These are phyloP conservation scores for Cryptosporidium meleagridis DNA, from an alignment of 169 alveolate species.

Conservation along the genomic window DNA sequence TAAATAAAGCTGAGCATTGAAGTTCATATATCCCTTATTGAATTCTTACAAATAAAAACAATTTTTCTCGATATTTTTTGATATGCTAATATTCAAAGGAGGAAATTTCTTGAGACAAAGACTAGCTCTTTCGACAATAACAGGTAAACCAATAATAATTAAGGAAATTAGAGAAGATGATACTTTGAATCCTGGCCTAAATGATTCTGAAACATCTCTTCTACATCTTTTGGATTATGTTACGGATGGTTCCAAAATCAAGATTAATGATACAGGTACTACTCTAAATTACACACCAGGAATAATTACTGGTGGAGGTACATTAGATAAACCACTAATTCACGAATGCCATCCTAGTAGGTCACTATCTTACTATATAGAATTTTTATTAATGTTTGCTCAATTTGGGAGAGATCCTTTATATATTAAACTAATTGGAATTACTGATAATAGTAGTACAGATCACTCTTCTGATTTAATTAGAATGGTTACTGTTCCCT, in stretches of 20 bases:
- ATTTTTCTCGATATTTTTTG: background rate
- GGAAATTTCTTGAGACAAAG: constrained; percentile 76
- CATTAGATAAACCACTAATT: constrained; percentile 74
- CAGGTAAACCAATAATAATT: constrained; percentile 75
- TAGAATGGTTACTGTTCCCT: constrained; percentile 80
- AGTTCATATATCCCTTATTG: background rate
- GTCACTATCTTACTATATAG: constrained; percentile 85
- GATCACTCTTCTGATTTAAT: constrained; percentile 81
- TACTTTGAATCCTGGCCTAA: constrained; percentile 84
- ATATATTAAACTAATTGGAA: constrained; percentile 82
- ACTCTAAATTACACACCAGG: constrained; percentile 87
- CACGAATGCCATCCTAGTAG: constrained; percentile 85
- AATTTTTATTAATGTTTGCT: constrained; percentile 82
- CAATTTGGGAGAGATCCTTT: constrained; percentile 85
- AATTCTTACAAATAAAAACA: background rate
- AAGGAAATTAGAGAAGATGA: constrained; percentile 82
- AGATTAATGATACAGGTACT: constrained; percentile 89
- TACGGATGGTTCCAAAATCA: constrained; percentile 85
- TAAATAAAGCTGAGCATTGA: background rate
- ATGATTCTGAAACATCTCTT: constrained; percentile 84
- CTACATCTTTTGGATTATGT: constrained; percentile 84
- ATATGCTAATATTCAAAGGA: constrained; percentile 43
- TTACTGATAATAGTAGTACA: constrained; percentile 82
- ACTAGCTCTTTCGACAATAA: constrained; percentile 76
- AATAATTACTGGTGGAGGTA: constrained; percentile 84